These are phyloP conservation scores for Kwoniella shivajii DNA, from an alignment of 1,284 basidiomycete genomes.

Conservation along the genomic window DNA sequence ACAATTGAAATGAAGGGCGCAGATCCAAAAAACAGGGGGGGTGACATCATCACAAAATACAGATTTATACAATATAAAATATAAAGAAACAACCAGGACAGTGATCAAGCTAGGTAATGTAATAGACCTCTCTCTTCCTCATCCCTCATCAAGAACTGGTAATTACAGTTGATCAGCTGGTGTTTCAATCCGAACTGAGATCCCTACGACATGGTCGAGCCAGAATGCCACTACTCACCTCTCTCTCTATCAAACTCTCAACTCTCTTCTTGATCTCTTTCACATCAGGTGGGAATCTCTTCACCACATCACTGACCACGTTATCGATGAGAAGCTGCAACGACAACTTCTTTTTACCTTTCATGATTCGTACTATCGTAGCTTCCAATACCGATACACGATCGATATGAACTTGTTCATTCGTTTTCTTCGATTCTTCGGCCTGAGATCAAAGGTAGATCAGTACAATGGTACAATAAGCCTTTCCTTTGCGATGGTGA, in stretches of 20 bases:
- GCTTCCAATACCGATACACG: constrained; percentile 85
- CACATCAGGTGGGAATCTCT: constrained; percentile 57
- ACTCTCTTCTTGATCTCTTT: constrained; percentile 80
- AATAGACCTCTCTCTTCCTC: constrained; percentile 70
- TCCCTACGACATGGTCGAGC: too few species aligned
- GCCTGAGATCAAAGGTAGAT: constrained; percentile 61
- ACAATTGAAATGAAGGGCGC: not conserved
- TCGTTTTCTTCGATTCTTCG: constrained; percentile 83
- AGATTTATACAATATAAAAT: not conserved
- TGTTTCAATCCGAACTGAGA: not conserved
- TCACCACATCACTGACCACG: constrained; percentile 66
- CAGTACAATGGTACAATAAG: too few species aligned
- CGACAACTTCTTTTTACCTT: constrained; percentile 81
- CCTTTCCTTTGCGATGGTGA: too few species aligned
- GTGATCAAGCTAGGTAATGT: constrained; percentile 72
- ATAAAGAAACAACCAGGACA: not conserved
- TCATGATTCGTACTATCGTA: constrained; percentile 94
- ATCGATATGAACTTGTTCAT: constrained; percentile 81
- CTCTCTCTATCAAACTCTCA: constrained; percentile 76
- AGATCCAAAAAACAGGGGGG: not conserved
- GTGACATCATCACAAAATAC: not conserved
- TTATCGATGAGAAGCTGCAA: constrained; percentile 67
- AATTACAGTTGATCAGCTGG: not conserved
- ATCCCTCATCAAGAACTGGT: constrained; percentile 74
- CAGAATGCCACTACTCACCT: constrained; percentile 48